These are phyloP conservation scores for Diatrype stigma DNA, from an alignment of 2,329 filamentous ascomycete species.

Conservation along the genomic window DNA sequence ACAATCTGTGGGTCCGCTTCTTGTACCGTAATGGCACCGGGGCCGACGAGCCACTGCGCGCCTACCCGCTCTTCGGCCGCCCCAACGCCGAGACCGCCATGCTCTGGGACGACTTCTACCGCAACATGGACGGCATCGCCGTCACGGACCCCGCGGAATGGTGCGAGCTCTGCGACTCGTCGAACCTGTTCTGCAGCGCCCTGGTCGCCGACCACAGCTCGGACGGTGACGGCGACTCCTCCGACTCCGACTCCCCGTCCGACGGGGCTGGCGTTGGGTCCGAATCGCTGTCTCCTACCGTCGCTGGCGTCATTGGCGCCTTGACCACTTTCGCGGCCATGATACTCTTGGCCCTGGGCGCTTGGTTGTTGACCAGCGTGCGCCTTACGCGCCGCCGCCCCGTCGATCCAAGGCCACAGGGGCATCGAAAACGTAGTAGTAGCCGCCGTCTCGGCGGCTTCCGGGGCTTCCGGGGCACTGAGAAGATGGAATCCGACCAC, in stretches of 20 bases:
- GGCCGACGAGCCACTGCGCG: conserved; percentile 27
- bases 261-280: neutral
- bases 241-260: neutral
- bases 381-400: conserved; percentile 26
- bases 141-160: conserved; percentile 32
- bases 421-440: conserved; percentile 9
- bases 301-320: conserved; percentile 46
- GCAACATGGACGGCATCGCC: conserved; percentile 32
- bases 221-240: neutral
- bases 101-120: conserved; percentile 34
- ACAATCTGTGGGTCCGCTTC: conserved; percentile 51
- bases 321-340: conserved; percentile 33
- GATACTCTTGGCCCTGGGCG: conserved; percentile 10
- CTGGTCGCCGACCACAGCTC: conserved; percentile 7
- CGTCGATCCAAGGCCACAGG: neutral
- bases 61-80: conserved; percentile 38
- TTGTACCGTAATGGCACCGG: conserved; percentile 48
- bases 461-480: conserved; percentile 42
- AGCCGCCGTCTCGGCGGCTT: conserved; percentile 37
- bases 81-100: conserved; percentile 30
- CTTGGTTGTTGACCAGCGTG: conserved; percentile 28
- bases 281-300: conserved; percentile 27
- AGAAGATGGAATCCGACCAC: conserved; percentile 40
- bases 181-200: conserved; percentile 35
- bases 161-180: conserved; percentile 39